phyloP scores from a whole-genome alignment of 179 eudicot species.

The Dionaea muscipula region DNA sequence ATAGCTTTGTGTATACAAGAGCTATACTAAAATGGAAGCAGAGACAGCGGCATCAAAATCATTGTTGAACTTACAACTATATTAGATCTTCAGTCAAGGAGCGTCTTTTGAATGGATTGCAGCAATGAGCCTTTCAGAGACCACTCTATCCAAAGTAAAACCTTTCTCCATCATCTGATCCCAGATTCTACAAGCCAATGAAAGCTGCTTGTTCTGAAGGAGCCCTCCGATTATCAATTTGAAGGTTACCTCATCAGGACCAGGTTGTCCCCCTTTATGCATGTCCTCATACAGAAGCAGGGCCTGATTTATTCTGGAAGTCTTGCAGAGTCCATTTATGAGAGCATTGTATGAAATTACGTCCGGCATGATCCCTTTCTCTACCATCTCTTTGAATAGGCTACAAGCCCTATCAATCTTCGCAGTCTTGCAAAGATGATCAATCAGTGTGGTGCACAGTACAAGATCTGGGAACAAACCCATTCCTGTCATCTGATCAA shows the following conservation, averaged over 20 bases:
- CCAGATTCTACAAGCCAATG: constrained; percentile 71
- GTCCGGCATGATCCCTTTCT: constrained; percentile 60
- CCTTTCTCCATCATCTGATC: constrained; percentile 96
- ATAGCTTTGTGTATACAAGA: too few relatives aligned
- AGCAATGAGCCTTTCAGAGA: constrained; percentile 48
- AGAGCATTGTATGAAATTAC: constrained; percentile 65
- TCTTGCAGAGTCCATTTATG: constrained; percentile 66
- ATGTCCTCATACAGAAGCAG: constrained; percentile 53
- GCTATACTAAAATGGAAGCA: too few relatives aligned
- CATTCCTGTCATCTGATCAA: constrained; percentile 63
- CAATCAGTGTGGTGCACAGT: constrained; percentile 57
- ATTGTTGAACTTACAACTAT: not conserved
- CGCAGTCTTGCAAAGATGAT: constrained; percentile 59
- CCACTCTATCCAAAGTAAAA: constrained; percentile 61
- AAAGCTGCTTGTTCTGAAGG: constrained; percentile 42
- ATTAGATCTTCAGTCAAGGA: not conserved
- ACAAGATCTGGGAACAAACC: constrained; percentile 54
- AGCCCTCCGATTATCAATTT: constrained; percentile 63
- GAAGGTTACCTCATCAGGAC: constrained; percentile 73
- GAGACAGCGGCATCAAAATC: too few relatives aligned
- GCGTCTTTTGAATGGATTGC: constrained; percentile 31
- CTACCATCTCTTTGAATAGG: constrained; percentile 56
- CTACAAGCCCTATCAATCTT: constrained; percentile 40
- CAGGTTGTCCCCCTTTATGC: constrained; percentile 41
- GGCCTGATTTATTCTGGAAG: constrained; percentile 52